These are phyloP conservation scores for Trichoderma pleuroti DNA, from an alignment of 2,329 filamentous ascomycete species.

Conservation along the genomic window DNA sequence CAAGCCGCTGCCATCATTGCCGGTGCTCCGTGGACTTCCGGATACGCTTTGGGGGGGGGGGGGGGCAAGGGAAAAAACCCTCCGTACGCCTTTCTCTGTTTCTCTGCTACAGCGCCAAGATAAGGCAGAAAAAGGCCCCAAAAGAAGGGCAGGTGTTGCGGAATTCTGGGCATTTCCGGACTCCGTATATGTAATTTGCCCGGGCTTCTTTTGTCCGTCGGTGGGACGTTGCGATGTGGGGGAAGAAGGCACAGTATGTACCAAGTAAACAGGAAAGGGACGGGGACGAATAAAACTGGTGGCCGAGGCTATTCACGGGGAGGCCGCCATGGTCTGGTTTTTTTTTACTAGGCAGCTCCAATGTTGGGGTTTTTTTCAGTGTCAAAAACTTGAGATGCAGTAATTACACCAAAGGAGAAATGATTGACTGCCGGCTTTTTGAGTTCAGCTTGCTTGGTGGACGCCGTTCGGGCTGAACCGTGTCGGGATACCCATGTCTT, in stretches of 20 bases:
- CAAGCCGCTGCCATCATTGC: neutral
- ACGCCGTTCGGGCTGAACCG: neutral
- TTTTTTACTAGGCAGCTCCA: neutral
- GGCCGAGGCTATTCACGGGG: slow-evolving; percentile 12
- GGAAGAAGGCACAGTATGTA: neutral
- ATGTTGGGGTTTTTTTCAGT: no score
- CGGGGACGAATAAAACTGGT: neutral
- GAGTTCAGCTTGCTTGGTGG: neutral
- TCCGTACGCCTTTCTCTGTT: neutral
- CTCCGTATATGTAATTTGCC: neutral
- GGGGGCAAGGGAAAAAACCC: neutral
- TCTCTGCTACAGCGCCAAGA: neutral
- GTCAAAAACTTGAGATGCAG: neutral
- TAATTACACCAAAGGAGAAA: neutral
- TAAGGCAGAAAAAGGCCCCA: neutral
- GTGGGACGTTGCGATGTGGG: neutral
- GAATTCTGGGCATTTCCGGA: neutral
- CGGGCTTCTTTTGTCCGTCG: neutral
- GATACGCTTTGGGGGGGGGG: no score
- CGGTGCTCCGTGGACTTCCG: neutral
- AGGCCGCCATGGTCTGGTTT: neutral
- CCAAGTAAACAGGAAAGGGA: neutral
- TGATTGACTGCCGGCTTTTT: neutral
- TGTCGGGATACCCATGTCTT: slow-evolving; percentile 9
- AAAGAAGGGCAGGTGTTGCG: neutral